Conservation (phyloP, 805 yeast genomes). For the Teunomyces tritomae region DNA sequence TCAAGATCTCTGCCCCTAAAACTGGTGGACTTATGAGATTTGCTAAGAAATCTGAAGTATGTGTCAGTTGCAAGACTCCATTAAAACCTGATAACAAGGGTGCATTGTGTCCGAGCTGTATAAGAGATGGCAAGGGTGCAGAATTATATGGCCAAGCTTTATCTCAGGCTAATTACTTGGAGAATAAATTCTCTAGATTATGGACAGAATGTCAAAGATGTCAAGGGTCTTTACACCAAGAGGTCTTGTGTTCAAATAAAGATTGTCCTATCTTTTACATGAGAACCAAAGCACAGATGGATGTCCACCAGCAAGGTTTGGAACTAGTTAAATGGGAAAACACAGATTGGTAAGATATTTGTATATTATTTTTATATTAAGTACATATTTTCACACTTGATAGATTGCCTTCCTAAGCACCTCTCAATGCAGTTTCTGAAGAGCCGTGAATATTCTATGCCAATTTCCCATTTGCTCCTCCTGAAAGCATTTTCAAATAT, state of each 20-base stretch:
- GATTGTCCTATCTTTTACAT: conserved; percentile 98
- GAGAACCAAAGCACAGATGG: conserved; percentile 86
- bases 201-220: conserved; percentile 99
- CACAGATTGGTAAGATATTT: conserved; percentile 45
- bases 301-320: conserved; percentile 51
- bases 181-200: conserved; percentile 76
- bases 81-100: conserved; percentile 59
- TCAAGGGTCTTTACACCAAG: conserved; percentile 94
- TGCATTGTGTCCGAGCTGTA: conserved; percentile 80
- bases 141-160: conserved; percentile 79
- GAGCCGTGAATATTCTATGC: conserved; percentile 53
- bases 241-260: conserved; percentile 89
- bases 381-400: conserved; percentile 54
- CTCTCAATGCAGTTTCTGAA: conserved; percentile 54
- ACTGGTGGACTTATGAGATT: conserved; percentile 89
- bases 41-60: conserved; percentile 82
- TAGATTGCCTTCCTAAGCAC: conserved; percentile 47
- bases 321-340: conserved; percentile 69
- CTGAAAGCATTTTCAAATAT: conserved; percentile 35
- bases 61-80: conserved; percentile 87
- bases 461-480: conserved; percentile 53
- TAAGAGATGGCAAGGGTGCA: conserved; percentile 56
- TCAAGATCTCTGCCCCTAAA: conserved; percentile 69
- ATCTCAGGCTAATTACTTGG: conserved; percentile 74
- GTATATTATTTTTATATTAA: not conserved